These are phyloP conservation scores for Penicillium paneum DNA, from an alignment of 2,329 filamentous ascomycete genomes.

Conservation along the genomic window DNA sequence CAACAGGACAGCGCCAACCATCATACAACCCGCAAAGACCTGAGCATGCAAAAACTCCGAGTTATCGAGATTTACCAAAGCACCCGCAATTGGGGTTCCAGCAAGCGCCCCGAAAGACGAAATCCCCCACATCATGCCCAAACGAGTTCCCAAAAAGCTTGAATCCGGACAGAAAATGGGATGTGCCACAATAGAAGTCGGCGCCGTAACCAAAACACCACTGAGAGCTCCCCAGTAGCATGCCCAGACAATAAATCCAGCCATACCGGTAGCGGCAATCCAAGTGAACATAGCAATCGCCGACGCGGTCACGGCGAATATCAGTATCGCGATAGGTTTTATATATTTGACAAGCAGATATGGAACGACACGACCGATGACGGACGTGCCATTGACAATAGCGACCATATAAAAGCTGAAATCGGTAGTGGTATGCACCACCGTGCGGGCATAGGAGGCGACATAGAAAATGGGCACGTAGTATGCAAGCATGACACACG, in stretches of 20 bases:
- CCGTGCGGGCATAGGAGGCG: constrained; percentile 42
- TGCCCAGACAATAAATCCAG: constrained; percentile 32
- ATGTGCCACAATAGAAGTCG: constrained; percentile 31
- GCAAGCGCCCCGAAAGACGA: constrained; percentile 32
- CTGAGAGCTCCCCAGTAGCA: constrained; percentile 34
- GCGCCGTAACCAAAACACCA: constrained; percentile 31
- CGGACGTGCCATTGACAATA: constrained; percentile 52
- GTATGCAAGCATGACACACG: constrained; percentile 46
- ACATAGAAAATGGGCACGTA: constrained; percentile 48
- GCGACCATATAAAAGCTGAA: constrained; percentile 49
- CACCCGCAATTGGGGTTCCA: constrained; percentile 33
- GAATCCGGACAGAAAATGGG: constrained; percentile 27
- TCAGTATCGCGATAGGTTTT: constrained; percentile 26
- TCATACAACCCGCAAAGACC: constrained; percentile 33
- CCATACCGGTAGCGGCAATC: constrained; percentile 22
- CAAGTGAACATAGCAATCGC: constrained; percentile 34
- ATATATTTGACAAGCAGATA: constrained; percentile 39
- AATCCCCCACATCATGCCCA: constrained; percentile 38
- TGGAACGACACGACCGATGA: constrained; percentile 50
- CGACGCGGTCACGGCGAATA: constrained; percentile 20
- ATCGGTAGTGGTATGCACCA: constrained; percentile 49
- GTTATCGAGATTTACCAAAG: constrained; percentile 27
- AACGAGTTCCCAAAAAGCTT: constrained; percentile 28
- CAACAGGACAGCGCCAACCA: constrained; percentile 28
- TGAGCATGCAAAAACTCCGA: constrained; percentile 30